Base-by-base conservation (phyloP, 2,329 filamentous ascomycete species). In the Monosporascus sp. region DNA sequence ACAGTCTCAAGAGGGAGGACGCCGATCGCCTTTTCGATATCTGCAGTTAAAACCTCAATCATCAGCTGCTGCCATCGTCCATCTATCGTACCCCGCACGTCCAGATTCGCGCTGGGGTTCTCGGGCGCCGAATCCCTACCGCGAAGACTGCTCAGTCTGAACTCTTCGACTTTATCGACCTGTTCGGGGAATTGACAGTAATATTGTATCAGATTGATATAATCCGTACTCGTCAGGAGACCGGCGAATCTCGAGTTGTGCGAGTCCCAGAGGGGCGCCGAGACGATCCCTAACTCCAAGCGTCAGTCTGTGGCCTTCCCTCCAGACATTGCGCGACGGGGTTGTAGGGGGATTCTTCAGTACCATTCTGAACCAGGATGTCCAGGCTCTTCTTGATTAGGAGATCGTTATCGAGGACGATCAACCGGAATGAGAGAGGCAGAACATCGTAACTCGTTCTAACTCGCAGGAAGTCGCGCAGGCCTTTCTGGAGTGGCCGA, bases 141-240 rank as follows among this genome's bases (percentile, higher is more conserved):
- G 81, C 93, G 83, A 54, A 99, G 81, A 67, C 90, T 96, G 74
- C 89, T 93, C 57, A 99, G 76, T 47, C 90, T 87, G 70, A 99
- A 97, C 70, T 96, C 89, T 61, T 97, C 94, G 63, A 99, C 89
- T 67, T 93, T 86, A 60, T 86, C 85, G 56, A 97, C 82, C 54
- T 92, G 88, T 61, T 96, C 90, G 2, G 93, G 94, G 63, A 94
- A 95, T 72, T 97, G 92, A 79, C 91, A 97, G 77, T 99, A 97
- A 74, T 99, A 99, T 70, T 97, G 93, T 41, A 99, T 96, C 53
- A 99, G 88, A 67, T 99, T 99, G 74, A 99, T 95, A 71, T 94
- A 99, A 74, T 99, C 94, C 56, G 91, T 96, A 58, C 91, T 94
- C 27, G 94, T 99, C 60, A 99, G 80, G 48, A 99, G 82, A 39